Evolutionary conservation across 345 rosid genomes (phyloP).

Genomic region (Eucalyptus tenuipes): DNA sequence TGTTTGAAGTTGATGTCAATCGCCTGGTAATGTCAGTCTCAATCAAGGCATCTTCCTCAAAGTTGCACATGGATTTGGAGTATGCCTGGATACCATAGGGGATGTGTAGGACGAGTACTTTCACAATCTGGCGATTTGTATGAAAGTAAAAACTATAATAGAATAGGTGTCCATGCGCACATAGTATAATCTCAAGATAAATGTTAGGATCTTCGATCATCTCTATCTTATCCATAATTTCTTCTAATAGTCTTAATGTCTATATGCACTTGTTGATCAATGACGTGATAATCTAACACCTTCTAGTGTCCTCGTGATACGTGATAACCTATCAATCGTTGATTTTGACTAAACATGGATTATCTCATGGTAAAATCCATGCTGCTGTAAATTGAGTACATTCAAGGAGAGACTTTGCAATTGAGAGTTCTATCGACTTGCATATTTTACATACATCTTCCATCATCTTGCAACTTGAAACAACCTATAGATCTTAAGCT

Average conservation of each 20-base stretch:
- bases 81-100: accelerated
- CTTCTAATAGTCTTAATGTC: not conserved
- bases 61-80: not conserved
- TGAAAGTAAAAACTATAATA: not conserved
- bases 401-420: not conserved
- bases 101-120: not conserved
- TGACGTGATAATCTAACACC: not conserved
- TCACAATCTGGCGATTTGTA: not conserved
- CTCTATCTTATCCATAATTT: not conserved
- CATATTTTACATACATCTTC: not conserved
- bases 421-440: not conserved
- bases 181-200: accelerated
- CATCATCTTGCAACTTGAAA: not conserved
- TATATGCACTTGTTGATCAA: not conserved
- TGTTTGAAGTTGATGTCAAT: not conserved
- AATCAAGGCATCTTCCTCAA: not conserved
- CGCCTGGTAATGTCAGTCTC: not conserved
- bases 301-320: not conserved
- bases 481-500: not conserved
- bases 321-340: not conserved
- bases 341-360: not conserved
- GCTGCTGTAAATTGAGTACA: not conserved
- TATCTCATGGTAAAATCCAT: not conserved
- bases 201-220: accelerated
- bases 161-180: accelerated